phyloP scores from a whole-genome alignment of 2,329 filamentous ascomycete species.

The Diaporthe caulivora region DNA sequence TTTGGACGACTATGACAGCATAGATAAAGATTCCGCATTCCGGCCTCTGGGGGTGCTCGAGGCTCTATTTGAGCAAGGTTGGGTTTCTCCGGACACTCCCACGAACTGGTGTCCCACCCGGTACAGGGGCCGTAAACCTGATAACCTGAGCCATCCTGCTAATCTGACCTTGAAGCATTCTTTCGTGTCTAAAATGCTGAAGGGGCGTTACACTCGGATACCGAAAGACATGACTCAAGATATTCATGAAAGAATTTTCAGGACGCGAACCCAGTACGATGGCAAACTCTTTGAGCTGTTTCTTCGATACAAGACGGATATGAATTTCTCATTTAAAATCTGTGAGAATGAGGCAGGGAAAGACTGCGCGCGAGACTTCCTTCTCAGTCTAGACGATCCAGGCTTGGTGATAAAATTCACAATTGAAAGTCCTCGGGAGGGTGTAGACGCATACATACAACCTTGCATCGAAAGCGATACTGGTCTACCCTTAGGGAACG shows the following conservation, averaged over 20 bases:
- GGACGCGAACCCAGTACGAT: background rate
- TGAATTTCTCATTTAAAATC: background rate
- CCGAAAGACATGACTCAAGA: background rate
- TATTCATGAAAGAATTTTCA: too few species aligned
- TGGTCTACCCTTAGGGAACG: background rate
- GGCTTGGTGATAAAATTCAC: background rate
- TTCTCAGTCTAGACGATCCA: background rate
- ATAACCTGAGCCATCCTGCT: background rate
- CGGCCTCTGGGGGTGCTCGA: background rate
- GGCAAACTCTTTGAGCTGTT: background rate
- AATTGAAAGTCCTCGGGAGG: rapidly evolving
- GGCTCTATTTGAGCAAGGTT: background rate
- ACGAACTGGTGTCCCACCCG: background rate
- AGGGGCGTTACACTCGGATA: background rate
- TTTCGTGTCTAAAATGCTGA: background rate
- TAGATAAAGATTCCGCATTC: background rate
- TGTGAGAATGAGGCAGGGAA: background rate
- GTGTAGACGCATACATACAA: background rate
- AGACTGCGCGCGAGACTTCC: background rate
- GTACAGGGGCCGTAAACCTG: too few species aligned
- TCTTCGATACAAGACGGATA: background rate
- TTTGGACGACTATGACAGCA: background rate
- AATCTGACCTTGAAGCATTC: background rate
- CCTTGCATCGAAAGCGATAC: background rate
- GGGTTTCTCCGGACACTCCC: background rate